phyloP scores from a whole-genome alignment of 2,329 filamentous ascomycete genomes.

The Penicillium sp. region DNA sequence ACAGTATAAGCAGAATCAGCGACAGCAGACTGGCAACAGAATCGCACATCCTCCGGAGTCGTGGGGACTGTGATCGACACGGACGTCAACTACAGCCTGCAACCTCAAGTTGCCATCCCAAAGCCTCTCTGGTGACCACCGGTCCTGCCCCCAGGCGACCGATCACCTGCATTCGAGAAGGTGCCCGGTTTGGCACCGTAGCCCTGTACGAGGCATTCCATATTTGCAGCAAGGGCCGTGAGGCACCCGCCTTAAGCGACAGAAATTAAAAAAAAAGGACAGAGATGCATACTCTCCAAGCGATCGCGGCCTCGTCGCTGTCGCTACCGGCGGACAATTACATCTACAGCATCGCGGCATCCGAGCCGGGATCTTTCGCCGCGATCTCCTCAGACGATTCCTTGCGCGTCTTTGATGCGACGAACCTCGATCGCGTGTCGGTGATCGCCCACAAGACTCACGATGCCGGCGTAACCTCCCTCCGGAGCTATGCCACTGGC shows the following conservation, averaged over 20 bases:
- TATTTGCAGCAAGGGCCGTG: neutral
- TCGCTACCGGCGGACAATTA: conserved; percentile 42
- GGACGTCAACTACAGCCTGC: no score
- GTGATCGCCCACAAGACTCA: conserved; percentile 32
- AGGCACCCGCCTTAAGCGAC: no score
- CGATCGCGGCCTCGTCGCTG: conserved; percentile 37
- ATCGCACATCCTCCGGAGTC: no score
- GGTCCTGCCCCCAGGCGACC: no score
- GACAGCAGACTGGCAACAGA: no score
- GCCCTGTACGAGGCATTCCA: no score
- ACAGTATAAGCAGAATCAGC: no score
- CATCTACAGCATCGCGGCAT: conserved; percentile 42
- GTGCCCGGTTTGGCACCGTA: no score
- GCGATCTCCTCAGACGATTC: conserved; percentile 49
- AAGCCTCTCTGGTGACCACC: no score
- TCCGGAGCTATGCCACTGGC: conserved; percentile 30
- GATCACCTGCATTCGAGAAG: no score
- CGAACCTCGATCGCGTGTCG: conserved; percentile 32
- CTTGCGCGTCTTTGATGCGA: conserved; percentile 41
- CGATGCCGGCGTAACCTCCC: conserved; percentile 38
- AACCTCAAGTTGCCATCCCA: no score
- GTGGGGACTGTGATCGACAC: no score
- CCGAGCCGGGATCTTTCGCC: conserved; percentile 34
- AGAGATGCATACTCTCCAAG: conserved; percentile 35
- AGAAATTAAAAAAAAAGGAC: conserved; percentile 1